Conservation (phyloP, 139 green algal species). For the Coelastrella sp. region DNA sequence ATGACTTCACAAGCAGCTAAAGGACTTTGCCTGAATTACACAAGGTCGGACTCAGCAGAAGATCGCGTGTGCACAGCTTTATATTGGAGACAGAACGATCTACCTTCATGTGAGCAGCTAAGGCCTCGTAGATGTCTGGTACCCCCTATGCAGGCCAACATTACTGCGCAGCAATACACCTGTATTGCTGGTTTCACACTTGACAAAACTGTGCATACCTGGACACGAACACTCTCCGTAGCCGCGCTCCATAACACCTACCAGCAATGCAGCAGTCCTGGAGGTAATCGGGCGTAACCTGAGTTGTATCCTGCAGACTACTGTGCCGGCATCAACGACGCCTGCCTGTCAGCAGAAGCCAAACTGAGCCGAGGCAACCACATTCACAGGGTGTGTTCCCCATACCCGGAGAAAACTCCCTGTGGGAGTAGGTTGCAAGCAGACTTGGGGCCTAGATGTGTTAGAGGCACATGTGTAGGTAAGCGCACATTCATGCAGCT, state of each 20-base stretch:
- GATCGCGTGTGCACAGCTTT: not conserved
- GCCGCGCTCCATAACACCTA: not conserved
- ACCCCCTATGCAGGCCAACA: not conserved
- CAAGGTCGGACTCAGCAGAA: not conserved
- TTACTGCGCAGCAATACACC: not conserved
- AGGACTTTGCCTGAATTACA: not conserved
- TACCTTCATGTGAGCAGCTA: conserved; percentile 17
- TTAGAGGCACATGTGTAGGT: conserved; percentile 20
- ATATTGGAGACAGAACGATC: not conserved
- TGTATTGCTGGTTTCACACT: no score
- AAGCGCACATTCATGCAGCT: not conserved
- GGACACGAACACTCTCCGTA: no score
- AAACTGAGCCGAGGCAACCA: not conserved
- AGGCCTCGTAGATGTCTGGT: not conserved
- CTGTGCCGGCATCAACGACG: conserved; percentile 32
- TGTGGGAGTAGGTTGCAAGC: conserved; percentile 18
- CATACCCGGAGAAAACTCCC: not conserved
- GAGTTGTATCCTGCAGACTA: not conserved
- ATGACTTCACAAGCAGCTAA: not conserved
- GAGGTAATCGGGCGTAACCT: not conserved
- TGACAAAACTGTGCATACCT: no score
- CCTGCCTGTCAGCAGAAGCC: conserved; percentile 1
- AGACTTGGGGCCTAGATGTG: not conserved
- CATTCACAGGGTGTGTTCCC: not conserved
- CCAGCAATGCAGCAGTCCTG: not conserved